Evolutionary conservation across 2,329 filamentous ascomycete genomes (phyloP).

Genomic region (Juglanconis sp.): DNA sequence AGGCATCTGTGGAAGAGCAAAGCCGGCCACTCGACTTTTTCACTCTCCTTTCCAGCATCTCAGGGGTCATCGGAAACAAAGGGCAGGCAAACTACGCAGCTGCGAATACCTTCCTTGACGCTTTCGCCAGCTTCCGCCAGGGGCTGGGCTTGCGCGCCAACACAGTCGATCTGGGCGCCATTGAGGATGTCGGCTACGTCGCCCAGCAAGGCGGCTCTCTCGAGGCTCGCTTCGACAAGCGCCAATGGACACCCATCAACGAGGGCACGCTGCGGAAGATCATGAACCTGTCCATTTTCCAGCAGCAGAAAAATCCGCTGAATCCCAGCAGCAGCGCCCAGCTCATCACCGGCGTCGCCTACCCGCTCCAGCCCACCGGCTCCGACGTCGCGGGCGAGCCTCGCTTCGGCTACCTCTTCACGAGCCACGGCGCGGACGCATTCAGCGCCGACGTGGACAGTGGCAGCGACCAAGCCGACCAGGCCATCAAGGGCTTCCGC

Average conservation of each 20-base stretch:
- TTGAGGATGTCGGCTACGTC: constrained; percentile 31
- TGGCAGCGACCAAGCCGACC: background rate
- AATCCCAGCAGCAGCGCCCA: constrained; percentile 13
- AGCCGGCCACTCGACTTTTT: constrained; percentile 33
- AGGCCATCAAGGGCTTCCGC: background rate
- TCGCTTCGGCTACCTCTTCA: constrained; percentile 16
- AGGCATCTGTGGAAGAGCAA: constrained; percentile 15
- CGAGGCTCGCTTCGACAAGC: constrained; percentile 17
- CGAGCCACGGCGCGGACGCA: background rate
- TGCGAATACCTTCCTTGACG: constrained; percentile 39
- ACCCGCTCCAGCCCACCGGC: constrained; percentile 4
- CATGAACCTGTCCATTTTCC: constrained; percentile 24
- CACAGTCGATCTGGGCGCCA: constrained; percentile 36
- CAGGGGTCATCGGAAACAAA: constrained; percentile 32
- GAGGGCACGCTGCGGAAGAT: constrained; percentile 21
- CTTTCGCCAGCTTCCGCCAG: constrained; percentile 34
- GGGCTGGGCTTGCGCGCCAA: constrained; percentile 31
- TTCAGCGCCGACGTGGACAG: background rate
- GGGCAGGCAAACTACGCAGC: constrained; percentile 40
- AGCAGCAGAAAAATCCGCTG: constrained; percentile 16
- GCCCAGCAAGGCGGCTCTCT: constrained; percentile 20
- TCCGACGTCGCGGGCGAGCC: constrained; percentile 10
- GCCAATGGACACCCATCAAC: constrained; percentile 18
- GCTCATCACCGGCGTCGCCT: constrained; percentile 20
- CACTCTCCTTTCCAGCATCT: constrained; percentile 31